Conservation (phyloP, 768 basidiomycete species). For the Leucosporidium creatinivorum region DNA sequence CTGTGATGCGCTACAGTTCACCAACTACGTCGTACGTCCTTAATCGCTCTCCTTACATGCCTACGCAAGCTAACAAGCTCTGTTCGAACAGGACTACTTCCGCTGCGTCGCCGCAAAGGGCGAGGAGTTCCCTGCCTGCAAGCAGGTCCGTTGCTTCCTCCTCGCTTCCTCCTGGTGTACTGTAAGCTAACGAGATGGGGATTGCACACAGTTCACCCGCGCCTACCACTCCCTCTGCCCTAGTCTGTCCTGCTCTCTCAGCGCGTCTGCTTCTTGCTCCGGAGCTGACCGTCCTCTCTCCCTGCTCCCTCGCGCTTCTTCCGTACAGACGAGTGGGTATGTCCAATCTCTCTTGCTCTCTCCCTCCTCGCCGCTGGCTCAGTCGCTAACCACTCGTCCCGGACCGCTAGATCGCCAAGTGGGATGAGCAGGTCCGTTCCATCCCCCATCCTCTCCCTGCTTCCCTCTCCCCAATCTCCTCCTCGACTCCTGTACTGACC, state of each 20-base stretch:
- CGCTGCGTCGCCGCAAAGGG: conserved; percentile 87
- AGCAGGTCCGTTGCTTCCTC: conserved; percentile 50
- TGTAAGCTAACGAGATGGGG: too few species aligned
- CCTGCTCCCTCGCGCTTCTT: background rate
- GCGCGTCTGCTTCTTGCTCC: background rate
- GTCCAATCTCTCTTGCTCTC: conserved; percentile 20
- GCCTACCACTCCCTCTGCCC: conserved; percentile 96
- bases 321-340: conserved; percentile 82
- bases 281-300: background rate
- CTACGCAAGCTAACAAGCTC: background rate
- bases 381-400: background rate
- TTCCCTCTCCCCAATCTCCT: too few species aligned
- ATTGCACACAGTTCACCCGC: conserved; percentile 71
- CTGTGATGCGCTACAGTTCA: conserved; percentile 27
- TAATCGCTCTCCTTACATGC: background rate
- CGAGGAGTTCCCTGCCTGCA: conserved; percentile 96
- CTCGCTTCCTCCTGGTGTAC: background rate
- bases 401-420: conserved; percentile 57
- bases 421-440: conserved; percentile 59
- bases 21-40: conserved; percentile 30
- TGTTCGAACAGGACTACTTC: conserved; percentile 82
- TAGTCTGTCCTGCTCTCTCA: conserved; percentile 55
- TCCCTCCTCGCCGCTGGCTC: background rate
- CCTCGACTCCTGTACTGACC: too few species aligned
- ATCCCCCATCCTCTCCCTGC: too few species aligned